Evolutionary conservation across 768 basidiomycete genomes (phyloP), one percentile per base, ranked within the genome.

Genomic region (Serendipita sp.): DNA sequence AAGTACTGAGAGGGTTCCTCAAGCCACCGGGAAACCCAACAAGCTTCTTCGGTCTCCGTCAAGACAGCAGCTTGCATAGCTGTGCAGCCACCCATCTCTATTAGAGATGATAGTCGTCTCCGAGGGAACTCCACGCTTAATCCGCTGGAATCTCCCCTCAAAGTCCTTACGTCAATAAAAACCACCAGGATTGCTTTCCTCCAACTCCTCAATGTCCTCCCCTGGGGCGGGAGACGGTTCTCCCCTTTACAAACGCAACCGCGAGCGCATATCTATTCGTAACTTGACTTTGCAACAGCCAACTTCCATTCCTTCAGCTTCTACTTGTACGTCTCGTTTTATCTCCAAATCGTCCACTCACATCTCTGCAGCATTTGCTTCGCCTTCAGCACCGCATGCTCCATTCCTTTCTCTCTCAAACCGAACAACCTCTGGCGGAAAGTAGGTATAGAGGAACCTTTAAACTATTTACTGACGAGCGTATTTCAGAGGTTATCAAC

Each of bases 401-500:
- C 55, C 29, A 4, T 60, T 60, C 29, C 29, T 60, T 60, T 60
- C 55, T n/a, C 16, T 60, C 10, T 33, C 27, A n/a, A n/a, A 15
- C 31, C 29, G 50, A 23, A 29, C 45, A 16, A 15, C 34, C 11
- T 27, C 52, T 4, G 36, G 44, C 5, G n/a, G 23, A 27, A 15
- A 63, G 43, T 50, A 45, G n/a, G 50, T 15, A n/a, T n/a, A n/a
- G 18, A 50, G 5, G 8, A n/a, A 5, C 18, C n/a, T n/a, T 5
- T 50, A 50, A 31, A 50, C 48, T 0, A 3, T 50, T 18, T n/a
- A 8, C 18, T 18, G 8, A 45, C 1, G 18, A 18, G 48, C 18
- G 18, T 18, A 5, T 50, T 50, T 0, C 44, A 74, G 74, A 65
- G 68, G 82, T 0, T 95, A 93, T 72, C 81, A 86, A 55, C 83